Percentiles rank a stretch among this genome's conserved stretches.
Conservation (phyloP, 768 basidiomycete genomes). For the Podaxis rugospora region DNA sequence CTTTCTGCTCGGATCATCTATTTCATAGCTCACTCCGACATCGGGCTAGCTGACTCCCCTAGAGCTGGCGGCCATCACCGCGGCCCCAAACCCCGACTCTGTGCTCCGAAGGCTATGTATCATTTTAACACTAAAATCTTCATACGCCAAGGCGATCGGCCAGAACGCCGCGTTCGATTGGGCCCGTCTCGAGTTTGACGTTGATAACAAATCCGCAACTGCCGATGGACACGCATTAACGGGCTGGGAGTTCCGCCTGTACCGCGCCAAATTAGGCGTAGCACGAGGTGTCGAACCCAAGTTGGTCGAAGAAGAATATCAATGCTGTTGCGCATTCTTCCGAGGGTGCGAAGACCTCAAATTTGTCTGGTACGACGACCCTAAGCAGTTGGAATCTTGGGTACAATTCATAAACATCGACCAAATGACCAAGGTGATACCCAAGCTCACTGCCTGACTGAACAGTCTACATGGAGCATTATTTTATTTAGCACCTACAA, state of each 20-base stretch:
- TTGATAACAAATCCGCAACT: slow-evolving; percentile 52
- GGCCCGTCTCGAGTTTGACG: slow-evolving; percentile 78
- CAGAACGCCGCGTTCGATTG: slow-evolving; percentile 80
- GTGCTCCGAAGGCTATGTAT: slow-evolving; percentile 73
- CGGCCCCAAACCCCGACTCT: slow-evolving; percentile 53
- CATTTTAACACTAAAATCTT: slow-evolving; percentile 72
- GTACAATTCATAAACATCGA: slow-evolving; percentile 83
- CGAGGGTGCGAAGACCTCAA: slow-evolving; percentile 59
- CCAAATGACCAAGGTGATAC: slow-evolving; percentile 75
- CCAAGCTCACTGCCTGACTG: slow-evolving; percentile 59
- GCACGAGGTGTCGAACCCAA: slow-evolving; percentile 40
- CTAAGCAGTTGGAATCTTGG: slow-evolving; percentile 70
- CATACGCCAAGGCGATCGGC: slow-evolving; percentile 82
- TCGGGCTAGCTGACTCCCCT: slow-evolving; percentile 17
- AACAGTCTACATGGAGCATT: not conserved
- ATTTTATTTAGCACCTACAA: not conserved
- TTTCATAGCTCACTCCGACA: not conserved
- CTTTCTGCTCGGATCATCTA: slow-evolving; percentile 16
- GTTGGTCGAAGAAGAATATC: slow-evolving; percentile 63
- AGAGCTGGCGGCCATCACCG: slow-evolving; percentile 46
- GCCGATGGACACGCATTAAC: slow-evolving; percentile 66
- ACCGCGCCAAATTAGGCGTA: slow-evolving; percentile 69
- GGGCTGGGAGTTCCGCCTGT: slow-evolving; percentile 87
- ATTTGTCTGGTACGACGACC: slow-evolving; percentile 69
- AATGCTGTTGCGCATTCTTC: slow-evolving; percentile 77